Evolutionary conservation across 2,329 filamentous ascomycete species (phyloP), one percentile per base, ranked within the genome.

Genomic region (Scedosporium dehoogii): DNA sequence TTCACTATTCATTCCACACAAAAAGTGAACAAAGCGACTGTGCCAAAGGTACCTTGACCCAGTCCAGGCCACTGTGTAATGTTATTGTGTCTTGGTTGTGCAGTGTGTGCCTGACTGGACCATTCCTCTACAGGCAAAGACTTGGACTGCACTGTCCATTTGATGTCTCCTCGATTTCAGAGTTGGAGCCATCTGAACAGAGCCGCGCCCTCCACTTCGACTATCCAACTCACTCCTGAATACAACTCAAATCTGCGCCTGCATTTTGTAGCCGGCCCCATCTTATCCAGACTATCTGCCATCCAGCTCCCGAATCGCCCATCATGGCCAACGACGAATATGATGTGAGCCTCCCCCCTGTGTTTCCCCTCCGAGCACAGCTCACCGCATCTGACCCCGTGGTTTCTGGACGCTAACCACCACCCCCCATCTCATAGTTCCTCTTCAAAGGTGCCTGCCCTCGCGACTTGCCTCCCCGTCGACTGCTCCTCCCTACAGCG

Each of bases 271-370:
- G 51, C 51, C 18, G 10, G 59, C 57, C 21, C 57, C 12, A 61
- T 27, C 42, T 51, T 51, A 6, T 27, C 27, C 38, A 57, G 23
- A 61, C 41, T 27, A 56, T 33, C 60, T 42, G 46, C 61, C 56
- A 53, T 27, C 57, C 18, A 27, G 33, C 59, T 53, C 48, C 55
- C 6, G 18, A 58, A 18, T 27, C 53, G 60, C 60, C 60, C 60
- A 58, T 71, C 78, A 99, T 97, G 94, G 94, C 93, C 74, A 99
- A 97, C 88, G 94, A 99, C 85, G 94, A 99, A 84, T 99, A 99
- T 82, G 94, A 99, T 88, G 93, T 97, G 82, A 84, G 92, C 75
- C 56, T 62, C 62, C 56, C 62, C 62, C 59, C 58, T 53, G 56
- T 64, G 51, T 65, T 57, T 18, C 63, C 59, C 62, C 42, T 18